phyloP scores from a whole-genome alignment of 2,329 filamentous ascomycete species.

The Fonsecaea pedrosoi region DNA sequence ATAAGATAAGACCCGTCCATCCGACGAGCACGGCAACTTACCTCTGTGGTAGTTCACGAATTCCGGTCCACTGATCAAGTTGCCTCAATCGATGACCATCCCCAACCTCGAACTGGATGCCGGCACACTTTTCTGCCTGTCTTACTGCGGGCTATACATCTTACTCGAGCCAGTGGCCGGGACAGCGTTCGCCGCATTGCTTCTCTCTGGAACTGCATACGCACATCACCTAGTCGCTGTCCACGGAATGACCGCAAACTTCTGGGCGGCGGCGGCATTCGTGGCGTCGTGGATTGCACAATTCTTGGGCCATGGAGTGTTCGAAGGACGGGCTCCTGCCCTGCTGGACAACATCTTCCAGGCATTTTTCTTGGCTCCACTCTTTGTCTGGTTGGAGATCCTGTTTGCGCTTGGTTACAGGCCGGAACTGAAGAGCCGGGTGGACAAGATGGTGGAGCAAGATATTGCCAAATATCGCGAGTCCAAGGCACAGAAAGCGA shows the following conservation, averaged over 20 bases:
- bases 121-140: constrained; percentile 62
- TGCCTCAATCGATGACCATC: constrained; percentile 61
- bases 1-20: constrained; percentile 42
- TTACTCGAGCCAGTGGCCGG: constrained; percentile 94
- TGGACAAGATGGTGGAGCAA: constrained; percentile 75
- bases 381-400: constrained; percentile 96
- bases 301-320: constrained; percentile 88
- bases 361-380: constrained; percentile 87
- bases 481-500: constrained; percentile 55
- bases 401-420: constrained; percentile 91
- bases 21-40: constrained; percentile 15
- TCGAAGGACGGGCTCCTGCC: constrained; percentile 86
- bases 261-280: constrained; percentile 72
- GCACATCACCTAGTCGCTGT: constrained; percentile 75
- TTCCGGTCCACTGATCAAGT: constrained; percentile 57
- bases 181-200: constrained; percentile 73
- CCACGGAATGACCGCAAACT: constrained; percentile 66
- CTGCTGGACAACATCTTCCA: constrained; percentile 90
- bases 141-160: constrained; percentile 82
- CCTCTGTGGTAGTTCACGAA: constrained; percentile 60
- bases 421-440: constrained; percentile 79
- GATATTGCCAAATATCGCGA: constrained; percentile 78
- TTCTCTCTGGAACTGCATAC: constrained; percentile 75
- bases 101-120: constrained; percentile 66
- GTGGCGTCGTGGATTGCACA: constrained; percentile 83